Evolutionary conservation across 2,329 filamentous ascomycete species (phyloP).

Genomic region (Alternaria incomplexa): DNA sequence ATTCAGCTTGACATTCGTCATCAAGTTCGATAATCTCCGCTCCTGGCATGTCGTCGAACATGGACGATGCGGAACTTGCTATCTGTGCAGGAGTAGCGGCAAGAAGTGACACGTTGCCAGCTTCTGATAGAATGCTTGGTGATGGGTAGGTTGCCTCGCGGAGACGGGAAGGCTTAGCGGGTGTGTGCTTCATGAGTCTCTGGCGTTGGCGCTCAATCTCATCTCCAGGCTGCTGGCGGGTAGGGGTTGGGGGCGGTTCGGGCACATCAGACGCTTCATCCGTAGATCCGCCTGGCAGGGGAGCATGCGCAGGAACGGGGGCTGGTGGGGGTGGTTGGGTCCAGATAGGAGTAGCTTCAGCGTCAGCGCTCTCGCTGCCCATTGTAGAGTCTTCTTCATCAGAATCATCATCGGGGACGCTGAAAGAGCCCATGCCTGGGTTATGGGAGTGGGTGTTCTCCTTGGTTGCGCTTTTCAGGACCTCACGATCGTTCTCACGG

Average conservation of each 20-base stretch:
- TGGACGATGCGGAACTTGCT: background rate
- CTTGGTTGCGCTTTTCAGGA: constrained; percentile 19
- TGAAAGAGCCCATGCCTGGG: constrained; percentile 25
- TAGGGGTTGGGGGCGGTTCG: constrained; percentile 1
- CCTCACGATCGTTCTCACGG: constrained; percentile 23
- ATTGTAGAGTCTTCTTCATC: constrained; percentile 26
- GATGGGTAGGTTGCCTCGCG: constrained; percentile 42
- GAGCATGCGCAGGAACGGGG: constrained; percentile 43
- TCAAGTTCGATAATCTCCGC: constrained; percentile 26
- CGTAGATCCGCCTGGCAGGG: constrained; percentile 28
- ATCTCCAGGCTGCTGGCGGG: constrained; percentile 22
- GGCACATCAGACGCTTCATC: background rate
- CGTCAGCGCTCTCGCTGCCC: constrained; percentile 21
- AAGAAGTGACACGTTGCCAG: constrained; percentile 28
- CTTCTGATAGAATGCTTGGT: constrained; percentile 37
- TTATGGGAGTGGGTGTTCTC: constrained; percentile 12
- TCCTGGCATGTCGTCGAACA: constrained; percentile 29
- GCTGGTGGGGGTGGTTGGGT: constrained; percentile 45
- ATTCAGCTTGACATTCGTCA: constrained; percentile 19
- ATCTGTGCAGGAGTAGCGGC: constrained; percentile 23
- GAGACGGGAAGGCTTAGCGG: constrained; percentile 43
- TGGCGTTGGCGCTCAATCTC: constrained; percentile 38
- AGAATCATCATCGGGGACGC: constrained; percentile 29
- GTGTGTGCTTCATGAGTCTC: constrained; percentile 42
- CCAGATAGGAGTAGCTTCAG: constrained; percentile 30